Evolutionary conservation across 805 yeast genomes (phyloP).

Genomic region (Lipomyces sp.): DNA sequence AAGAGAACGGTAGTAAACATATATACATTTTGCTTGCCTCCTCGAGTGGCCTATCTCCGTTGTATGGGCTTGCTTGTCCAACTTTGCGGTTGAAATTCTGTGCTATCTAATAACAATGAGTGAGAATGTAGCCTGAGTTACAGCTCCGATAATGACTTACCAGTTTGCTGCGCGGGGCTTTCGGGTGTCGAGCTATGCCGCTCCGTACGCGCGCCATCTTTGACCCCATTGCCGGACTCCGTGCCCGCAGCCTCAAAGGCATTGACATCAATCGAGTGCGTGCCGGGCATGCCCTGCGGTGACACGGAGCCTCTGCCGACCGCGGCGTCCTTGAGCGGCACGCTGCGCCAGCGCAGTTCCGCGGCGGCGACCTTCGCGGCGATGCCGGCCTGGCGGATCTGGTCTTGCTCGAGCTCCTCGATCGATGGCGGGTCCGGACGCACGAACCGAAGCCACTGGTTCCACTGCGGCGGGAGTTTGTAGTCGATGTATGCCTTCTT

Average conservation of each 20-base stretch:
- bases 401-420: conserved; percentile 58
- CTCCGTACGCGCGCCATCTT: too few species aligned
- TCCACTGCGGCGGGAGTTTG: conserved; percentile 67
- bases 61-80: conserved; percentile 16
- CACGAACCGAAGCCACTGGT: conserved; percentile 72
- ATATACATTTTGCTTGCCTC: too few species aligned
- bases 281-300: conserved; percentile 25
- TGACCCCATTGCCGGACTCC: too few species aligned
- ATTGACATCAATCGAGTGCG: conserved; percentile 8
- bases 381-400: conserved; percentile 52
- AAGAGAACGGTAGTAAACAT: too few species aligned
- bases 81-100: conserved; percentile 7
- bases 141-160: not conserved
- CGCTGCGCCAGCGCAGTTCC: conserved; percentile 39
- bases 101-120: conserved; percentile 2
- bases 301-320: conserved; percentile 16
- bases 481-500: conserved; percentile 55
- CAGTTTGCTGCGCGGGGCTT: not conserved
- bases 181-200: too few species aligned
- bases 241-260: not conserved
- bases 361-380: conserved; percentile 49
- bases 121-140: not conserved
- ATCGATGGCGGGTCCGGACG: conserved; percentile 59
- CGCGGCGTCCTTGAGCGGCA: conserved; percentile 34
- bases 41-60: too few species aligned